Evolutionary conservation across 352 stramenopile genomes (phyloP).

Genomic region (Bremia lactucae): DNA sequence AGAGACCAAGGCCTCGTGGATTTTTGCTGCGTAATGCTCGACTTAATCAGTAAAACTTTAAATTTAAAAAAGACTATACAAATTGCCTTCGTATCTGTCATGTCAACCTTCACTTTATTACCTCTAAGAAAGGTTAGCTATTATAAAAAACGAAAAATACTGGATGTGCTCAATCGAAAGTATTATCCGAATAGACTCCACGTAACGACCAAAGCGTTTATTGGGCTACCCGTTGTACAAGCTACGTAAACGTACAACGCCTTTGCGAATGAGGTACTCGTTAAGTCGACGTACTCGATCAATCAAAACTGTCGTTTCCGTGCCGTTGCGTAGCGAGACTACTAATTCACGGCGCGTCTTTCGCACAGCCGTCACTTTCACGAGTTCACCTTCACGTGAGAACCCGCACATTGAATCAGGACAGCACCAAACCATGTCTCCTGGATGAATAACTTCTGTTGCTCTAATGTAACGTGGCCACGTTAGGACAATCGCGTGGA

Average conservation of each 20-base stretch:
- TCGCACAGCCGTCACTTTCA: conserved; percentile 22
- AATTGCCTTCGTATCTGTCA: too few species aligned
- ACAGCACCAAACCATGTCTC: conserved; percentile 32
- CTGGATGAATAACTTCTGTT: conserved; percentile 16
- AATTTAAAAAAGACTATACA: too few species aligned
- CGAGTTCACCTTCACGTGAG: conserved; percentile 12
- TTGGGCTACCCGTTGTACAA: conserved; percentile 1
- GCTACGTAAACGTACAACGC: conserved; percentile 16
- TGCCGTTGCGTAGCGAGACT: conserved; percentile 18
- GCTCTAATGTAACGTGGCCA: conserved; percentile 20
- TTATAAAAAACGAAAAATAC: too few species aligned
- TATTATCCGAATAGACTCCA: too few species aligned
- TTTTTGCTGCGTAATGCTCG: too few species aligned
- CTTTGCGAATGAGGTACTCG: conserved; percentile 32
- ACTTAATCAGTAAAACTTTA: too few species aligned
- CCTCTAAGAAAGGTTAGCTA: too few species aligned
- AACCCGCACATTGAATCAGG: conserved; percentile 1
- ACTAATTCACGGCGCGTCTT: conserved; percentile 11
- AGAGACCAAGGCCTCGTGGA: too few species aligned
- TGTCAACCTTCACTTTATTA: too few species aligned
- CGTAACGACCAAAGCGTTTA: too few species aligned
- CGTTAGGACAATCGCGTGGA: conserved; percentile 34
- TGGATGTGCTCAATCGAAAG: too few species aligned
- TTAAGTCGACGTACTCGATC: conserved; percentile 21
- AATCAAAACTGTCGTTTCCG: conserved; percentile 6